These are phyloP conservation scores for Hymenochaete sp. DNA, from an alignment of 1,284 basidiomycete genomes.

Conservation along the genomic window DNA sequence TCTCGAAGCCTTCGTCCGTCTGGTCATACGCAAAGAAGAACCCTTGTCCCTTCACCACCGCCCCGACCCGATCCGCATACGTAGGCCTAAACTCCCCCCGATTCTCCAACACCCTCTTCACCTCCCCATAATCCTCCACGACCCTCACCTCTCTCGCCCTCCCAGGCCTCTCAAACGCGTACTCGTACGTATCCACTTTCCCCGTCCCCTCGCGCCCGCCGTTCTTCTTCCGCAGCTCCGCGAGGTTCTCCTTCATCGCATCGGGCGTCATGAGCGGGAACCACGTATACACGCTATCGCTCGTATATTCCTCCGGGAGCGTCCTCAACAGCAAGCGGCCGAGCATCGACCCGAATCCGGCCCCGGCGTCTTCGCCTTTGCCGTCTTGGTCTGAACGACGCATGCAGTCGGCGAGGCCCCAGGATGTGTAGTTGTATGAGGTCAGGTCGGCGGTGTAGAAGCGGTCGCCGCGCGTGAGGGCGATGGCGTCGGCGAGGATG, in stretches of 20 bases:
- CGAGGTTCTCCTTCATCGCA: conserved; percentile 52
- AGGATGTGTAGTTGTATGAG: conserved; percentile 70
- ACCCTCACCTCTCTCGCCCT: conserved; percentile 23
- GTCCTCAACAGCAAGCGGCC: conserved; percentile 66
- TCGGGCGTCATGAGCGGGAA: conserved; percentile 79
- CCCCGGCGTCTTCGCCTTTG: conserved; percentile 55
- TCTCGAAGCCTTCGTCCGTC: conserved; percentile 31
- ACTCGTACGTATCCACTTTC: no score
- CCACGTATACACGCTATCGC: conserved; percentile 72
- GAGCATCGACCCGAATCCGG: conserved; percentile 66
- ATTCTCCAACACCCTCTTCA: conserved; percentile 45
- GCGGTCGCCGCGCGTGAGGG: conserved; percentile 75
- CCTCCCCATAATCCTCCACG: conserved; percentile 42
- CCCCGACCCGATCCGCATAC: conserved; percentile 40
- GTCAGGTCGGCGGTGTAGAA: conserved; percentile 81
- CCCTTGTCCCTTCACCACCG: conserved; percentile 52
- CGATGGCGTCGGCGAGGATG: conserved; percentile 83
- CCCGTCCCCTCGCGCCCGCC: no score
- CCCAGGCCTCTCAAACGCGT: conserved; percentile 43
- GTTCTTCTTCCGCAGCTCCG: conserved; percentile 42
- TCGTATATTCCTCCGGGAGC: conserved; percentile 59
- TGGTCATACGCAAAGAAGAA: conserved; percentile 51
- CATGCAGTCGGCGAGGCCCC: conserved; percentile 75
- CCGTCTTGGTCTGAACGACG: no score
- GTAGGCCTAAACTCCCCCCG: conserved; percentile 37